phyloP scores from a whole-genome alignment of 768 basidiomycete genomes.

The Obba rivulosa region DNA sequence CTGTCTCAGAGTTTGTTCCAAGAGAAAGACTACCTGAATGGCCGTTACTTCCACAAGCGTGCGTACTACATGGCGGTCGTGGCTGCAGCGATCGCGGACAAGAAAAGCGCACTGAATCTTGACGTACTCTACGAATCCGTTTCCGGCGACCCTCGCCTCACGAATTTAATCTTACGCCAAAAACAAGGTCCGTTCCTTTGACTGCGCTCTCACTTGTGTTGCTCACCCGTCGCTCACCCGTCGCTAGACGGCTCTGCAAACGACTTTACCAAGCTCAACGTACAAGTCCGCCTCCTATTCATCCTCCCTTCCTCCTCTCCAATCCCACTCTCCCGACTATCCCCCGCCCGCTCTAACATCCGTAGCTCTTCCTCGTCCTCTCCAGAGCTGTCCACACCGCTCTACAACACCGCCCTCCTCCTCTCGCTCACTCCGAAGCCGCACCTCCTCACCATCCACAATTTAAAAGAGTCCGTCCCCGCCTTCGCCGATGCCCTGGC shows the following conservation, averaged over 20 bases:
- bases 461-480: slow-evolving; percentile 42
- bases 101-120: slow-evolving; percentile 43
- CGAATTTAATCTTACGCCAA: slow-evolving; percentile 57
- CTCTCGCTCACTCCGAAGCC: slow-evolving; percentile 41
- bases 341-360: slow-evolving; percentile 70
- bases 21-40: slow-evolving; percentile 90
- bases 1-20: slow-evolving; percentile 70
- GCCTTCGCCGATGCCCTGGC: slow-evolving; percentile 71
- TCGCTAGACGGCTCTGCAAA: slow-evolving; percentile 42
- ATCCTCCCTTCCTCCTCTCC: slow-evolving; percentile 54
- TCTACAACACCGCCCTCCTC: slow-evolving; percentile 76
- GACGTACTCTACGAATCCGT: slow-evolving; percentile 58
- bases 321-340: slow-evolving; percentile 61
- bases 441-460: slow-evolving; percentile 40
- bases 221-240: too few species aligned
- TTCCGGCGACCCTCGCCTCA: slow-evolving; percentile 57
- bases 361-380: slow-evolving; percentile 32
- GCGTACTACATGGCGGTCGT: slow-evolving; percentile 84
- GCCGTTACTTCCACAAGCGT: slow-evolving; percentile 88
- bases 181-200: slow-evolving; percentile 37
- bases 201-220: too few species aligned
- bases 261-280: slow-evolving; percentile 65
- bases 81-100: slow-evolving; percentile 50
- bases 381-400: slow-evolving; percentile 47
- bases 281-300: slow-evolving; percentile 71